phyloP scores from a whole-genome alignment of 306 rosid genomes.

The Cucumis cinereus region DNA sequence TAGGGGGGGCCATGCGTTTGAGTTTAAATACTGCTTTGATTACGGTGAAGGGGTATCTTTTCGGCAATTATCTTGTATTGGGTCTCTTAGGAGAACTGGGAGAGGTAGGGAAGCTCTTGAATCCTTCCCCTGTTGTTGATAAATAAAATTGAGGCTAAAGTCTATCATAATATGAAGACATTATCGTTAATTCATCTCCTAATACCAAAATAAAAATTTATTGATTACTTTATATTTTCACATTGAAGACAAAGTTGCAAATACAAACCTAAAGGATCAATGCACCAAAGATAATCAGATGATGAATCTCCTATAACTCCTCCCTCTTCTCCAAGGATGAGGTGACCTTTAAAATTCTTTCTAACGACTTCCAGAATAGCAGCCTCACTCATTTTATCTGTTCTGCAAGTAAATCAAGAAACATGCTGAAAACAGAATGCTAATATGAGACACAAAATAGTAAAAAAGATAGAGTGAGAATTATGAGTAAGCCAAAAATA shows the following conservation, averaged over 20 bases:
- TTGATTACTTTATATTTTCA: not conserved
- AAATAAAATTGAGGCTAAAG: too few relatives aligned
- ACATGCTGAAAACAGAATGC: constrained; percentile 8
- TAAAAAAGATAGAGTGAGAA: not conserved
- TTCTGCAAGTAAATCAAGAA: constrained; percentile 40
- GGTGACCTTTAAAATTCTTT: constrained; percentile 65
- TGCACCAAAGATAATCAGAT: constrained; percentile 96
- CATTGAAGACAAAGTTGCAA: not conserved
- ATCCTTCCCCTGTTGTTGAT: too few relatives aligned
- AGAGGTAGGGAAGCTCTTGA: too few relatives aligned
- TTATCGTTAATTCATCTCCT: not conserved
- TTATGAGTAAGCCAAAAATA: not conserved
- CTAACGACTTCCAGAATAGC: constrained; percentile 67
- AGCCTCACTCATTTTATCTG: constrained; percentile 91
- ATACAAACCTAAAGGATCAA: constrained; percentile 81
- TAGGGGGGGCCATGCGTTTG: too few relatives aligned
- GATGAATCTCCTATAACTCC: constrained; percentile 80
- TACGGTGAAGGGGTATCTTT: too few relatives aligned
- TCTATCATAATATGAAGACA: not conserved
- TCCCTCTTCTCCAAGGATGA: constrained; percentile 97
- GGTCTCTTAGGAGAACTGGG: too few relatives aligned
- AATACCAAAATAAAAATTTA: not conserved
- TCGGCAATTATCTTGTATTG: too few relatives aligned
- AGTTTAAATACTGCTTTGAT: too few relatives aligned
- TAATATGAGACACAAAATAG: not conserved